Conservation (phyloP, 1,139 yeast species). For the Yarrowia galli region DNA sequence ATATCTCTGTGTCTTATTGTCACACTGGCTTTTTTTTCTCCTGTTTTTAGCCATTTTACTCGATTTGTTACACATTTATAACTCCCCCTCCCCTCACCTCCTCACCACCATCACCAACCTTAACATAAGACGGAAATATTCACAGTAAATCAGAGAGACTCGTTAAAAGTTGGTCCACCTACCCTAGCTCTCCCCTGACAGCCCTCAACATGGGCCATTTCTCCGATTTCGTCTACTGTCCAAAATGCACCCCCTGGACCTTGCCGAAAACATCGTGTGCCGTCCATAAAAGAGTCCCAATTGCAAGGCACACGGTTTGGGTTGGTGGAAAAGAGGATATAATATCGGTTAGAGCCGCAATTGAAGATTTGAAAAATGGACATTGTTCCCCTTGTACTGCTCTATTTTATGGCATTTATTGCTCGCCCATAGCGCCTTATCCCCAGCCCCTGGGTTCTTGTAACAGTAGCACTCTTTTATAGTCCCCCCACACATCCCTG, state of each 20-base stretch:
- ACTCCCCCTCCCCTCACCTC: not conserved
- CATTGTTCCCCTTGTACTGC: too few species aligned
- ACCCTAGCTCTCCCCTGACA: not conserved
- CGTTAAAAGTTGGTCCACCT: too few species aligned
- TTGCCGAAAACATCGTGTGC: not conserved
- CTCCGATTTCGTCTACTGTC: not conserved
- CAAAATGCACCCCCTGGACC: not conserved
- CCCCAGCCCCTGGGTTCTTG: too few species aligned
- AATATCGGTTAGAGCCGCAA: too few species aligned
- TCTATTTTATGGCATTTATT: too few species aligned
- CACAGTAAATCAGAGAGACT: not conserved
- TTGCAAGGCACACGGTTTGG: not conserved
- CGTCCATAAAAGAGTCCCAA: not conserved
- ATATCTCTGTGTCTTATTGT: too few species aligned
- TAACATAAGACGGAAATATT: not conserved
- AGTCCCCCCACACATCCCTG: constrained; percentile 27
- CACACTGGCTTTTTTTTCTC: too few species aligned
- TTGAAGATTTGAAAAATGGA: too few species aligned
- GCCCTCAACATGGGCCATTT: not conserved
- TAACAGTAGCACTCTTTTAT: not conserved
- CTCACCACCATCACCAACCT: not conserved
- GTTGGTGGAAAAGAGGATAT: not conserved
- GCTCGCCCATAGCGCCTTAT: too few species aligned
- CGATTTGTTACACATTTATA: not conserved
- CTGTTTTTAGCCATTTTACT: not conserved